These are phyloP conservation scores for Hirschioporus abietinus DNA, from an alignment of 768 basidiomycete species.

Conservation along the genomic window DNA sequence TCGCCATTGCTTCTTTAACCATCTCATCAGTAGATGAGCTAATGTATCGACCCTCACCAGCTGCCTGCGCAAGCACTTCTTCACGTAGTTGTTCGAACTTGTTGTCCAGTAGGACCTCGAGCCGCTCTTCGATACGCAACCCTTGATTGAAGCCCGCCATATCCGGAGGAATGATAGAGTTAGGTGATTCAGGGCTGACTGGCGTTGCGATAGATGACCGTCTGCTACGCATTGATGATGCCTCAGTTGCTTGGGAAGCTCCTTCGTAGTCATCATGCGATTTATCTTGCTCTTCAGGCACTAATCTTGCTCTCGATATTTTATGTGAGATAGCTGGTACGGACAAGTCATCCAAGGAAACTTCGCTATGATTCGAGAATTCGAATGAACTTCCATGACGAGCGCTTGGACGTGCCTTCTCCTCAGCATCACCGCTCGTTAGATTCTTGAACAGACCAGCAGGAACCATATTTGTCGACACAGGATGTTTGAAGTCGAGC, in stretches of 20 bases:
- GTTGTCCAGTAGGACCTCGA: conserved; percentile 64
- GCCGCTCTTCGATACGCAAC: conserved; percentile 53
- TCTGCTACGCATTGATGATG: conserved; percentile 14
- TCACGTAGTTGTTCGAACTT: conserved; percentile 51
- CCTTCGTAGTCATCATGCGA: conserved; percentile 31
- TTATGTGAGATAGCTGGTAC: conserved; percentile 65
- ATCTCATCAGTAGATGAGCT: conserved; percentile 51
- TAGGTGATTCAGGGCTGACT: conserved; percentile 39
- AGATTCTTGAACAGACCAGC: conserved; percentile 84
- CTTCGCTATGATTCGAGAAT: conserved; percentile 60
- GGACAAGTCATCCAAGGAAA: conserved; percentile 73
- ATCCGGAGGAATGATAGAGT: conserved; percentile 47
- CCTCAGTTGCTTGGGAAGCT: conserved; percentile 31
- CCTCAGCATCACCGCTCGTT: conserved; percentile 46
- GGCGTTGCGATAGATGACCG: conserved; percentile 37
- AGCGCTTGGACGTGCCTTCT: conserved; percentile 62
- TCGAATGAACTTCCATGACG: conserved; percentile 70
- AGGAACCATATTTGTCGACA: conserved; percentile 70
- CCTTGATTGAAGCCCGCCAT: conserved; percentile 46
- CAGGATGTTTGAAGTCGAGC: conserved; percentile 66
- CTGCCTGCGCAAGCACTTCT: conserved; percentile 25
- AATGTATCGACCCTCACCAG: conserved; percentile 19
- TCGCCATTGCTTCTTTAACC: conserved; percentile 59
- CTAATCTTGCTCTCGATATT: conserved; percentile 32
- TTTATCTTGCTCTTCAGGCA: conserved; percentile 40